These are phyloP conservation scores for Amanita muscaria DNA, from an alignment of 768 basidiomycete species.

Conservation along the genomic window DNA sequence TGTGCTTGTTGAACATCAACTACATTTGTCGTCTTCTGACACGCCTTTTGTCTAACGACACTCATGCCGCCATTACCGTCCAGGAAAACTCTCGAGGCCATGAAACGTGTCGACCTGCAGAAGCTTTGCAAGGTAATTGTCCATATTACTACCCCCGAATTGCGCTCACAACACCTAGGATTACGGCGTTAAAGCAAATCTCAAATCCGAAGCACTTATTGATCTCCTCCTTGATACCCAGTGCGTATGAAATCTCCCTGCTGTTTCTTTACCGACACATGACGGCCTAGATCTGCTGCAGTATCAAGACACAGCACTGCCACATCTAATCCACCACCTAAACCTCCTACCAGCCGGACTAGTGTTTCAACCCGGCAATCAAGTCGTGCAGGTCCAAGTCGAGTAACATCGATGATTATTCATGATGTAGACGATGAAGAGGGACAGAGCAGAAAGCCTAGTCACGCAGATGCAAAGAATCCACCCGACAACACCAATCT, in stretches of 20 bases:
- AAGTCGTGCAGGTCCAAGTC: conserved; percentile 31
- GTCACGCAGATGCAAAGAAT: not conserved
- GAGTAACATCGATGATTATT: conserved; percentile 38
- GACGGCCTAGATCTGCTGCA: conserved; percentile 16
- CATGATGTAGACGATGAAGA: conserved; percentile 42
- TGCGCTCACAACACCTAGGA: conserved; percentile 35
- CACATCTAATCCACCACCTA: conserved; percentile 20
- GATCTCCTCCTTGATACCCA: conserved; percentile 58
- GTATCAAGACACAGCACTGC: conserved; percentile 15
- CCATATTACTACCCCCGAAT: not conserved
- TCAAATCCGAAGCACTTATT: conserved; percentile 73
- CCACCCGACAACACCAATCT: not conserved
- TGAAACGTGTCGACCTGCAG: conserved; percentile 43
- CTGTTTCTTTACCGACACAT: conserved; percentile 2
- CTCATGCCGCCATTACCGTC: conserved; percentile 34
- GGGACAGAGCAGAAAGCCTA: conserved; percentile 15
- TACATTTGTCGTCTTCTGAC: conserved; percentile 17
- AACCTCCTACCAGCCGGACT: conserved; percentile 19
- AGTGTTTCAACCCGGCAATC: conserved; percentile 24
- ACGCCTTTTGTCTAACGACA: conserved; percentile 10
- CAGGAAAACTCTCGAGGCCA: conserved; percentile 32
- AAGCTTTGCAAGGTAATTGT: conserved; percentile 60
- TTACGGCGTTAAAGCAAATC: conserved; percentile 73
- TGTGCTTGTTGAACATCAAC: conserved; percentile 42
- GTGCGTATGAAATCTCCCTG: conserved; percentile 20